Percentiles rank a stretch among this genome's conserved stretches.
These are phyloP conservation scores for Penicillium sp. DNA, from an alignment of 2,329 filamentous ascomycete genomes.

Conservation along the genomic window DNA sequence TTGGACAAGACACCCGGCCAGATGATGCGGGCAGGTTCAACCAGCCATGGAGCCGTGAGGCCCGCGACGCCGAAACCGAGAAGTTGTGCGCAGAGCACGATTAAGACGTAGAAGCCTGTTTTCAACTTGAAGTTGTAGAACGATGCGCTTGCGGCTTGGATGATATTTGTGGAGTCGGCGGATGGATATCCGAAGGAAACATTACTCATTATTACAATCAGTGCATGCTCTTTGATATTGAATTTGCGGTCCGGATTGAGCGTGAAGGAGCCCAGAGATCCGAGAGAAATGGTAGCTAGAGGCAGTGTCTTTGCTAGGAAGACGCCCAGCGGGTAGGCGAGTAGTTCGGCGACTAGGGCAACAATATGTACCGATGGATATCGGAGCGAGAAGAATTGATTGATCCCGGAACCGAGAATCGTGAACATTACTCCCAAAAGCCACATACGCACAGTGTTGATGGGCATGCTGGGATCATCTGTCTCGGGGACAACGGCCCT, in stretches of 20 bases:
- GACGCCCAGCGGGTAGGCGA: constrained; percentile 51
- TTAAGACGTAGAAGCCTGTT: constrained; percentile 44
- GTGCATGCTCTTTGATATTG: constrained; percentile 54
- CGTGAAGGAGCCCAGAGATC: constrained; percentile 21
- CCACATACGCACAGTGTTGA: constrained; percentile 46
- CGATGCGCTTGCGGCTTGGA: constrained; percentile 43
- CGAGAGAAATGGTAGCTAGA: constrained; percentile 33
- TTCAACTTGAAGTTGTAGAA: constrained; percentile 49
- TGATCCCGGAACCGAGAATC: constrained; percentile 53
- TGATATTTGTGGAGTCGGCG: constrained; percentile 52
- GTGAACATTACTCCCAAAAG: constrained; percentile 46
- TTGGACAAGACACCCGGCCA: constrained; percentile 47
- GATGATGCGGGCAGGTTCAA: constrained; percentile 44
- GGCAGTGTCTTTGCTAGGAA: constrained; percentile 46
- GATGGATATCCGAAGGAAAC: constrained; percentile 53
- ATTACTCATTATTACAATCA: constrained; percentile 55
- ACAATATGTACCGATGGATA: constrained; percentile 53
- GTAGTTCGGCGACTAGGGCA: constrained; percentile 50
- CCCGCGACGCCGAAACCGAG: constrained; percentile 48
- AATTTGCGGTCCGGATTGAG: constrained; percentile 51
- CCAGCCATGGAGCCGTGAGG: constrained; percentile 41
- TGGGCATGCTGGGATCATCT: constrained; percentile 32
- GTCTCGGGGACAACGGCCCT: constrained; percentile 35
- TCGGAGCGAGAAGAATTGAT: constrained; percentile 54
- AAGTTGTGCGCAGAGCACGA: constrained; percentile 45